These are phyloP conservation scores for Nidula niveotomentosa DNA, from an alignment of 1,284 basidiomycete species.

Conservation along the genomic window DNA sequence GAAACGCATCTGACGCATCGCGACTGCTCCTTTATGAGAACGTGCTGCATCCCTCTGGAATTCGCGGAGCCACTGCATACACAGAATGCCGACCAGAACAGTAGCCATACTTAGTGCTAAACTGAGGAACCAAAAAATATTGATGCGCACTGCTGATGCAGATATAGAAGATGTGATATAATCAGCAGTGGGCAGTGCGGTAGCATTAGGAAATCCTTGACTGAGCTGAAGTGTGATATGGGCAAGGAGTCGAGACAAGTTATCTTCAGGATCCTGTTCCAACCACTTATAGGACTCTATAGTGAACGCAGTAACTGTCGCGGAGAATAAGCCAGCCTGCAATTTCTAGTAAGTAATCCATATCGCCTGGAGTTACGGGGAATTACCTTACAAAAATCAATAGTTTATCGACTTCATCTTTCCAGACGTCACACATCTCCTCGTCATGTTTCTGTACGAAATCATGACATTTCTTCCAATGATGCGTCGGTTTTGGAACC, in stretches of 20 bases:
- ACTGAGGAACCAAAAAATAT: conserved; percentile 1
- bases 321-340: conserved; percentile 2
- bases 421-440: conserved; percentile 1
- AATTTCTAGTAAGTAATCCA: not conserved
- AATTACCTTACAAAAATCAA: not conserved
- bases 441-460: not conserved
- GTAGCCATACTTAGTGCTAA: not conserved
- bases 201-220: not conserved
- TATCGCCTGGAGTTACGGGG: not conserved
- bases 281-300: not conserved
- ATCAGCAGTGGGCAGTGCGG: not conserved
- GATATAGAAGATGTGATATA: not conserved
- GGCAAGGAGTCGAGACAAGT: not conserved
- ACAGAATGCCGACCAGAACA: not conserved
- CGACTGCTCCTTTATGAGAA: not conserved
- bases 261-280: not conserved
- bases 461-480: not conserved
- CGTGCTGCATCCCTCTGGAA: not conserved
- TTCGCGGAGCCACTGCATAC: not conserved
- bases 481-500: not conserved
- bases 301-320: not conserved
- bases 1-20: not conserved
- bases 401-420: conserved; percentile 1
- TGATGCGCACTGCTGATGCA: not conserved
- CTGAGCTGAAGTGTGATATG: not conserved